A percentile compares a stretch with the other conserved stretches of the same genome.
These are phyloP conservation scores for Coniochaeta sp. DNA, from an alignment of 2,329 filamentous ascomycete species.

Conservation along the genomic window DNA sequence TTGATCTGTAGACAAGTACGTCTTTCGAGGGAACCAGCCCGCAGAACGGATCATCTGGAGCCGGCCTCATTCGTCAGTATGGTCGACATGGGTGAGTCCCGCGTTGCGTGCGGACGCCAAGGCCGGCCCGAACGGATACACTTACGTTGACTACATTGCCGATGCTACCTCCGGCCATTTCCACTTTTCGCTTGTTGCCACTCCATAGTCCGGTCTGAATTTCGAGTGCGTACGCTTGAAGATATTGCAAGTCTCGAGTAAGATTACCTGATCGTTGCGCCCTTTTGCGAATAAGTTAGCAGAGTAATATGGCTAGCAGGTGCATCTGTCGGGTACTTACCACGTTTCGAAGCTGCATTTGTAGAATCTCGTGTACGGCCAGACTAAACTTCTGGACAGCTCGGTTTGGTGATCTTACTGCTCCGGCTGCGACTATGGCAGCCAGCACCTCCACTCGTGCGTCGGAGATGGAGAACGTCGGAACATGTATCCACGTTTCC, in stretches of 20 bases:
- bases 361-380: constrained; percentile 1
- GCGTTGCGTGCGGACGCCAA: too few relatives aligned
- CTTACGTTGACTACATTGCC: neutral
- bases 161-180: neutral
- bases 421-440: neutral
- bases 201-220: neutral
- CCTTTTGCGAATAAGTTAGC: neutral
- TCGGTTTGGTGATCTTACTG: neutral
- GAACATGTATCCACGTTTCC: constrained; percentile 1
- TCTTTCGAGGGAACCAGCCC: too few relatives aligned
- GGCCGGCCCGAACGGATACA: too few relatives aligned
- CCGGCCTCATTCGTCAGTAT: too few relatives aligned
- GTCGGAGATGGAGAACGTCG: constrained; percentile 1
- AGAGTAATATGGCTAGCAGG: neutral
- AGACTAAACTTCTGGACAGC: constrained; percentile 1
- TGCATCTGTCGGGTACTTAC: neutral
- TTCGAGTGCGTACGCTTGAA: neutral
- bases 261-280: neutral
- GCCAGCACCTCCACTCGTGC: neutral
- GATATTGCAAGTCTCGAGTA: neutral
- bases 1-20: too few relatives aligned
- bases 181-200: constrained; percentile 2
- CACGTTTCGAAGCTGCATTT: constrained; percentile 1
- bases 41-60: too few relatives aligned
- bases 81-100: too few relatives aligned